Percentiles rank a stretch among this genome's conserved stretches.
Conservation (phyloP, 768 basidiomycete species). For the Termitomyces heimii region DNA sequence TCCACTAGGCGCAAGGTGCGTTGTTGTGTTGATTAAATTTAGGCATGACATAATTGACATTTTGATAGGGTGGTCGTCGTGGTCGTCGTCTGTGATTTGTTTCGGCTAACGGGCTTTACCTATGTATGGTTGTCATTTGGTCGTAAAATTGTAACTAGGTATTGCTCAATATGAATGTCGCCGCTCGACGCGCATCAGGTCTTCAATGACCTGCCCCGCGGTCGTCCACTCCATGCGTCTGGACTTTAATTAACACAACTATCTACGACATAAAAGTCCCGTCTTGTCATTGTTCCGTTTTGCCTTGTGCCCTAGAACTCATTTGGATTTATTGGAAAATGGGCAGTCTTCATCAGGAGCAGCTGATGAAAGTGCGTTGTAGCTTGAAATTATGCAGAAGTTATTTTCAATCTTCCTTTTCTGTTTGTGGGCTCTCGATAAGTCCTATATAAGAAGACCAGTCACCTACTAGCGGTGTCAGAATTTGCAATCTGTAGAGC, state of each 20-base stretch:
- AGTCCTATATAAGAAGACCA: neutral
- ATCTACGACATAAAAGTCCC: neutral
- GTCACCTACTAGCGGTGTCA: neutral
- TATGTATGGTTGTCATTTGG: slow-evolving; percentile 4
- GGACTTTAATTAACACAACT: neutral
- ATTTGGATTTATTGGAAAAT: neutral
- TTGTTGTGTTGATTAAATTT: neutral
- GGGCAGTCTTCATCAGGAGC: neutral
- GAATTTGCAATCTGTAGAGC: neutral
- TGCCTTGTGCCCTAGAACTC: neutral
- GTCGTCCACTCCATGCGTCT: slow-evolving; percentile 44
- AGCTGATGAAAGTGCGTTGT: neutral
- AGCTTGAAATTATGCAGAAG: neutral
- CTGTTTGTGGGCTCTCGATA: neutral
- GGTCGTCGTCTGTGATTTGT: slow-evolving; percentile 83
- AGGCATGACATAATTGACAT: neutral
- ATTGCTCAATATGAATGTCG: slow-evolving; percentile 56
- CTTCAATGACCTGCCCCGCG: slow-evolving; percentile 66
- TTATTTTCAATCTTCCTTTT: neutral
- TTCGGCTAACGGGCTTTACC: slow-evolving; percentile 8
- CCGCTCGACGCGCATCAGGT: slow-evolving; percentile 84
- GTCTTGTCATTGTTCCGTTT: neutral
- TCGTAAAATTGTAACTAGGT: slow-evolving; percentile 18
- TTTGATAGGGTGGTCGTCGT: slow-evolving; percentile 87
- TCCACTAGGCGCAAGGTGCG: slow-evolving; percentile 93